Conservation (phyloP, 305 asterid species). For the Fraxinus sp. region DNA sequence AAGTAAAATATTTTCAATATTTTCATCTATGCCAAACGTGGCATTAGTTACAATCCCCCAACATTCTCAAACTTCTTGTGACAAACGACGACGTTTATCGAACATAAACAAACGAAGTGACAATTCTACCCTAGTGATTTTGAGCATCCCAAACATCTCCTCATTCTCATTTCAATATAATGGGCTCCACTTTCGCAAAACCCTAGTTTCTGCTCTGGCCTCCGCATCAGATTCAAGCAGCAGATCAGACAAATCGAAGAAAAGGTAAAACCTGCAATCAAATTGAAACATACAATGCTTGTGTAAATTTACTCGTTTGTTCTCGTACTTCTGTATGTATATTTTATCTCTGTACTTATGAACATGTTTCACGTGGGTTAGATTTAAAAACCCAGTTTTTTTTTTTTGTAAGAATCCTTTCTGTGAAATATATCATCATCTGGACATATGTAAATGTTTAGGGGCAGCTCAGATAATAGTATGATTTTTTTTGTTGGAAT, state of each 20-base stretch:
- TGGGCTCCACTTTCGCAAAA: slow-evolving; percentile 15
- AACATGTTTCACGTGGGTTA: not conserved
- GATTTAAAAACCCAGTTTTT: not conserved
- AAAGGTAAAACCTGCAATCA: slow-evolving; percentile 25
- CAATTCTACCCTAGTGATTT: slow-evolving; percentile 15
- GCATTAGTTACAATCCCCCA: not conserved
- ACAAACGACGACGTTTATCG: not conserved
- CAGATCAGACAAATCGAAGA: slow-evolving; percentile 28
- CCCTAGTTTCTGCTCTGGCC: slow-evolving; percentile 36
- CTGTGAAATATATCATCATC: not conserved
- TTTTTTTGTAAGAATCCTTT: not conserved
- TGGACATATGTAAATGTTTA: not conserved
- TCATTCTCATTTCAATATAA: slow-evolving; percentile 20
- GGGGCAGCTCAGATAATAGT: not conserved
- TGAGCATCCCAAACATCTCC: slow-evolving; percentile 13
- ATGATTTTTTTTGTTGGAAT: not conserved
- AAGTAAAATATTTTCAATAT: not conserved
- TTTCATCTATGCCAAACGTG: not conserved
- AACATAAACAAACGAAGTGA: not conserved
- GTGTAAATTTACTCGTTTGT: too few relatives aligned
- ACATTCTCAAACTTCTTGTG: not conserved
- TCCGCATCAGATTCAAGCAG: slow-evolving; percentile 30
- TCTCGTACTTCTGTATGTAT: not conserved
- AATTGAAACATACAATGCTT: not conserved
- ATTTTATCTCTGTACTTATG: not conserved